phyloP scores from a whole-genome alignment of 1,284 basidiomycete genomes.

The Schizopora paradoxa region DNA sequence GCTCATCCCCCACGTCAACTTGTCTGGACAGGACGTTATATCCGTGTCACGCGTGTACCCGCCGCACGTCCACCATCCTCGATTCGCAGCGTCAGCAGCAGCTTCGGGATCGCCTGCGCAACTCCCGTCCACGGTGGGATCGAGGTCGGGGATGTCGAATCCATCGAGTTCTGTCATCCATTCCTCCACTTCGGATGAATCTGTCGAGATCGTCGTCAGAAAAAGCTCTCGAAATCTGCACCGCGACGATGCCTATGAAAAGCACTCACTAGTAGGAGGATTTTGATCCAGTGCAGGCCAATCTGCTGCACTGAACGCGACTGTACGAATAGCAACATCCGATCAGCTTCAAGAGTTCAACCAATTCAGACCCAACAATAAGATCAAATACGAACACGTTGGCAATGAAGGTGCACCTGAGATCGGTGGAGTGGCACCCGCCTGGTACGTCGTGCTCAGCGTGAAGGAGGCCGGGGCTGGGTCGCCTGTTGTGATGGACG shows the following conservation, averaged over 20 bases:
- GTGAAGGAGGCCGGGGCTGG: constrained; percentile 46
- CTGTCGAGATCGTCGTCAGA: no score
- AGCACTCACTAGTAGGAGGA: constrained; percentile 53
- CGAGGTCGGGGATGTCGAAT: constrained; percentile 59
- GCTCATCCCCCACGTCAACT: constrained; percentile 76
- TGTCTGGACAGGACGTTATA: constrained; percentile 73
- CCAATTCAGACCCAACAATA: constrained; percentile 4
- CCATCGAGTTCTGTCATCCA: constrained; percentile 80
- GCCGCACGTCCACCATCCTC: constrained; percentile 89
- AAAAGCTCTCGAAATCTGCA: constrained; percentile 2
- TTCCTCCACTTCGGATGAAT: constrained; percentile 54
- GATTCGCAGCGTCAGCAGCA: constrained; percentile 50
- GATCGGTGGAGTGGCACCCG: constrained; percentile 57
- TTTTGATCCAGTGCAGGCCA: constrained; percentile 70
- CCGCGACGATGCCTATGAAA: neutral
- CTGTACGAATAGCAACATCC: constrained; percentile 29
- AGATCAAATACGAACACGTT: constrained; percentile 42
- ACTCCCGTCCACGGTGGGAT: constrained; percentile 58
- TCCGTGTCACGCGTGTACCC: constrained; percentile 65
- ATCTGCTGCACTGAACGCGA: constrained; percentile 40
- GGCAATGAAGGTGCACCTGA: constrained; percentile 63
- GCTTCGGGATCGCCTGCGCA: constrained; percentile 56
- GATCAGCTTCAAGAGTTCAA: constrained; percentile 5
- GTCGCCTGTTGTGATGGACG: constrained; percentile 59
- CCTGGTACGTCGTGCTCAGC: constrained; percentile 45